phyloP scores from a whole-genome alignment of 495 filamentous ascomycete genomes.

The Penicillium roqueforti region DNA sequence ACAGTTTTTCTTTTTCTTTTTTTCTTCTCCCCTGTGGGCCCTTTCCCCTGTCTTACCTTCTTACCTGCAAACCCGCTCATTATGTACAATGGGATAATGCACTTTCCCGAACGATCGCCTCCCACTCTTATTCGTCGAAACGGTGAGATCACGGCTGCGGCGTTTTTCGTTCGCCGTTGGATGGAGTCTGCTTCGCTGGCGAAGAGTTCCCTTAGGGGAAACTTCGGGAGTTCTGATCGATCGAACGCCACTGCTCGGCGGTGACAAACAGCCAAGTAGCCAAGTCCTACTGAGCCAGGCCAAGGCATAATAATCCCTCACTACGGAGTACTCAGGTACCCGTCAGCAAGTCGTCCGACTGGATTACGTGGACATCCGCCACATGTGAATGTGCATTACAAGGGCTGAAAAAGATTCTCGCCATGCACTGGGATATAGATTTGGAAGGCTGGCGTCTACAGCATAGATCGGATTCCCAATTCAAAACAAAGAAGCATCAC shows the following conservation, averaged over 20 bases:
- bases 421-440: not conserved
- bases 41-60: conserved; percentile 6
- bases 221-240: conserved; percentile 1
- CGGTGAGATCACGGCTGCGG: conserved; percentile 1
- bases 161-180: not conserved
- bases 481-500: not conserved
- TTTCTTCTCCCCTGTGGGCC: not conserved
- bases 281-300: not conserved
- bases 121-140: conserved; percentile 1
- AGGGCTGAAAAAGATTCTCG: not conserved
- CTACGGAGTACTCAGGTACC: not conserved
- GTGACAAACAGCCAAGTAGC: conserved; percentile 5
- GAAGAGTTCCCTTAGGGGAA: not conserved
- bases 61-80: not conserved
- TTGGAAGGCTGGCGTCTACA: not conserved
- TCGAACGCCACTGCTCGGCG: conserved; percentile 5
- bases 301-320: not conserved
- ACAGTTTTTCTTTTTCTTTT: not conserved
- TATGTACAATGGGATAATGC: too few species aligned
- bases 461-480: not conserved
- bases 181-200: not conserved
- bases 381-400: not conserved
- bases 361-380: not conserved
- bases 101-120: not conserved
- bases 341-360: not conserved